Evolutionary conservation across 2,329 filamentous ascomycete genomes (phyloP), one percentile per base, ranked within the genome.

Genomic region (Bipolaris victoriae): DNA sequence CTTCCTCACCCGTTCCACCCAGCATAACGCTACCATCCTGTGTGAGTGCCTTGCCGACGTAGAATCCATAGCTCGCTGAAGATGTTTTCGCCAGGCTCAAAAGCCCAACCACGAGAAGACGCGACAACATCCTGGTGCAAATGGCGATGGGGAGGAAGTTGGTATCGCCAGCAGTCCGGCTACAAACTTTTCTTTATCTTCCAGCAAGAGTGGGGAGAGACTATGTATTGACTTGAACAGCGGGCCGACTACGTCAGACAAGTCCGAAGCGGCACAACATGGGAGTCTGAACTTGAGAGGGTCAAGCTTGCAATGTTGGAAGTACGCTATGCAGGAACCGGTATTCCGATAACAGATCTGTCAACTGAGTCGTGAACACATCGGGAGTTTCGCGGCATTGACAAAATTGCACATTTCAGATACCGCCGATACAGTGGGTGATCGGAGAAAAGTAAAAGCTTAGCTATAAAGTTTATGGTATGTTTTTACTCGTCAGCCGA

Each of bases 1-100:
- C 79, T 60, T 82, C 79, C 58, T 82, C 80, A 43, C 79, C 80
- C 3, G 79, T 81, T 20, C 80, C 79, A 57, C 79, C 79, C 18
- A 81, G 67, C 41, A 81, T 71, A 24, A 81, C 78, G 35, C 73
- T 76, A 29, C 77, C 78, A 58, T 78, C 75, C 13, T 72, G 67
- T 0, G 80, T 81, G 58, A 82, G 75, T 37, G 75, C 71, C 57
- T 80, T 80, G 57, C 80, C 80, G 16, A 82, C 78, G 50, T 81
- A 82, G 66, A 81, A 81, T 13, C 78, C 79, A 64, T 81, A 81
- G 68, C 80, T 81, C n/a, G 77, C 77, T n/a, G 52, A 49, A 5
- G 58, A 44, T 1, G 58, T 58, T 11, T 64, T 55, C 1, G 56
- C 40, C 33, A 67, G 41, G 20, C 60, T 37, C 10, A 63, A 46